Base-by-base conservation (phyloP, 225 moss, liverwort and hornwort species). In the Antitrichia curtipendula region DNA sequence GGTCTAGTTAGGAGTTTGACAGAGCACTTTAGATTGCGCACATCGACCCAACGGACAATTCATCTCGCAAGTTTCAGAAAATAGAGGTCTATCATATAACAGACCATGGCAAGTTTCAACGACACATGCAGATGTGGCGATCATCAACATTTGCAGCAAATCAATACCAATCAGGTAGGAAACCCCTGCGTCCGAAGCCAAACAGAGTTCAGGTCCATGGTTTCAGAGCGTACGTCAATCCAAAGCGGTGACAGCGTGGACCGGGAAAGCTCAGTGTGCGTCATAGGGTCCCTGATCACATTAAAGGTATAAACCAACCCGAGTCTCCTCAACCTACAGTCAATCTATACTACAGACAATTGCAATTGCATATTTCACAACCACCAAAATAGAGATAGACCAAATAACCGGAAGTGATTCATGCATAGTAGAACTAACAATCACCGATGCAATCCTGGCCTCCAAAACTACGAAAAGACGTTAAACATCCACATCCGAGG, bases 1-100 rank as follows among this genome's bases (percentile, higher is more conserved):
- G 71, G 10, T 1, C 28, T 0, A 17, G 10, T 7, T 11, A 47
- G 10, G 29, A 73, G 2, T 29, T 1, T 4, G 6, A 1, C 31
- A 2, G 2, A 3, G 17, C 4, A 2, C 2, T 29, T 18, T 3
- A 1, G 1, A 29, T 4, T 10, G 2, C 47, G 5, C 69, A 47
- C 18, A 29, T 6, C 17, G 18, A 6, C 3, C 18, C 10, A 19
- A 31, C 31, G 31, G 11, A 2, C 47, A 19, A 3, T 29, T 31
- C 7, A 7, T 19, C 12, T 31, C 4, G 7, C 6, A 11, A 18
- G 31, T 47, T 45, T 18, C 29, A 45, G 29, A 6, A 45, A 16
- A 17, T 0, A 29, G 8, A 24, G 45, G 9, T 10, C 6, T 45
- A 6, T 29, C 29, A 41, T 10, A 10, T 10, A 10, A 6, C 7